Conservation (phyloP, 768 basidiomycete species). For the Lepiota brunneoincarnata region DNA sequence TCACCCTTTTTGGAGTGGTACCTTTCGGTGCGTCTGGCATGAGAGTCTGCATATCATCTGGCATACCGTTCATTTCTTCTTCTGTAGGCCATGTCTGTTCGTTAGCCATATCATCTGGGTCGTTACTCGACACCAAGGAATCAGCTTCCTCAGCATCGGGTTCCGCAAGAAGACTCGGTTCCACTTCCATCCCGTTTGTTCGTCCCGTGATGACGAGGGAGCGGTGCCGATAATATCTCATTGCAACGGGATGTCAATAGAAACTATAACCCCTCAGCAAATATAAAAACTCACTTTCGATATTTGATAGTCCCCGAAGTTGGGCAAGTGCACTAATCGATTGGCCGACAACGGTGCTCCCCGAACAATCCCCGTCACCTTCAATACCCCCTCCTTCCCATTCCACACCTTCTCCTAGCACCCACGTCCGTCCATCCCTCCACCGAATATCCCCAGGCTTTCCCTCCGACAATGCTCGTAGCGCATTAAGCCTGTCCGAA, state of each 20-base stretch:
- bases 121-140: slow-evolving; percentile 83
- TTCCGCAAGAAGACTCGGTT: slow-evolving; percentile 62
- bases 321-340: slow-evolving; percentile 83
- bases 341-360: slow-evolving; percentile 78
- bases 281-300: slow-evolving; percentile 52
- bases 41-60: slow-evolving; percentile 24
- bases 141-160: slow-evolving; percentile 68
- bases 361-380: slow-evolving; percentile 83
- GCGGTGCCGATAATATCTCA: slow-evolving; percentile 73
- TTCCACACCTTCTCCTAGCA: slow-evolving; percentile 65
- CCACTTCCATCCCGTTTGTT: slow-evolving; percentile 60
- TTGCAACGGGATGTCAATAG: not conserved
- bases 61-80: slow-evolving; percentile 75
- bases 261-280: not conserved
- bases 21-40: slow-evolving; percentile 67
- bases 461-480: slow-evolving; percentile 83
- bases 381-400: slow-evolving; percentile 61
- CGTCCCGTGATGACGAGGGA: slow-evolving; percentile 37
- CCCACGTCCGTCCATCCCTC: slow-evolving; percentile 77
- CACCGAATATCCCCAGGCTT: slow-evolving; percentile 77
- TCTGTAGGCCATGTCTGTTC: slow-evolving; percentile 99
- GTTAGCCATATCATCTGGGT: slow-evolving; percentile 85
- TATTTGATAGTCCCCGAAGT: slow-evolving; percentile 86
- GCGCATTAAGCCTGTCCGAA: slow-evolving; percentile 67
- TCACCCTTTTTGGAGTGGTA: slow-evolving; percentile 79